phyloP scores from a whole-genome alignment of 2,329 filamentous ascomycete genomes.

The Fusarium heterosporum region DNA sequence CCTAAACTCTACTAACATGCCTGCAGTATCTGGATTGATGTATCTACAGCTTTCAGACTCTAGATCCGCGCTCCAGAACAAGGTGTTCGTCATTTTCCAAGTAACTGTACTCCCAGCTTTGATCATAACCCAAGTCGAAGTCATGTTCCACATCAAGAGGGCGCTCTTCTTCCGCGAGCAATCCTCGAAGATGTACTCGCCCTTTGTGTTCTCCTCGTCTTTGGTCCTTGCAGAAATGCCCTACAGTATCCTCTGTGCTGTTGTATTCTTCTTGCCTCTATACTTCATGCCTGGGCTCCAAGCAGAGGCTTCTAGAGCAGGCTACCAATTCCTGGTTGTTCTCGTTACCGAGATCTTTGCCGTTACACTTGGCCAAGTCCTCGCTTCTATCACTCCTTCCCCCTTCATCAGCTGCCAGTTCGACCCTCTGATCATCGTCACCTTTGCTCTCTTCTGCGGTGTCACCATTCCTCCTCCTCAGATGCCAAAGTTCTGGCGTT shows the following conservation, averaged over 20 bases:
- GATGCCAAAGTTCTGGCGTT: slow-evolving; percentile 81
- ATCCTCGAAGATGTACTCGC: slow-evolving; percentile 86
- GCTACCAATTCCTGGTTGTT: slow-evolving; percentile 89
- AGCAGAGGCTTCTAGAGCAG: slow-evolving; percentile 71
- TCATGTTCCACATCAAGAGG: slow-evolving; percentile 82
- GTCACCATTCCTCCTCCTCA: slow-evolving; percentile 83
- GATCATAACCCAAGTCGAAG: slow-evolving; percentile 84
- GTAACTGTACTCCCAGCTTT: slow-evolving; percentile 85
- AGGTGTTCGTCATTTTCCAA: slow-evolving; percentile 91
- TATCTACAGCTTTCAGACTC: slow-evolving; percentile 84
- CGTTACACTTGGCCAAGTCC: slow-evolving; percentile 80
- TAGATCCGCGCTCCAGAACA: slow-evolving; percentile 81
- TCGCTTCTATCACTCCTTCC: slow-evolving; percentile 81
- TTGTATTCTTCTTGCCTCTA: slow-evolving; percentile 82
- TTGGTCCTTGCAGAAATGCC: slow-evolving; percentile 88
- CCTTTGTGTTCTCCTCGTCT: slow-evolving; percentile 79
- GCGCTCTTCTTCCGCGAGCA: slow-evolving; percentile 89
- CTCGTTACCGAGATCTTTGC: slow-evolving; percentile 87
- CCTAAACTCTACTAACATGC: background rate
- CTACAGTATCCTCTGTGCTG: slow-evolving; percentile 83
- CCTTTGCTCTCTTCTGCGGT: slow-evolving; percentile 87
- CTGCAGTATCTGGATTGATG: slow-evolving; percentile 75
- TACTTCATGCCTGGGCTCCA: slow-evolving; percentile 88
- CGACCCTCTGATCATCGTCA: slow-evolving; percentile 85
- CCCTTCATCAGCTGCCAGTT: slow-evolving; percentile 83